Conservation (phyloP, 2,329 filamentous ascomycete species). For the Penicillium sumatraense region DNA sequence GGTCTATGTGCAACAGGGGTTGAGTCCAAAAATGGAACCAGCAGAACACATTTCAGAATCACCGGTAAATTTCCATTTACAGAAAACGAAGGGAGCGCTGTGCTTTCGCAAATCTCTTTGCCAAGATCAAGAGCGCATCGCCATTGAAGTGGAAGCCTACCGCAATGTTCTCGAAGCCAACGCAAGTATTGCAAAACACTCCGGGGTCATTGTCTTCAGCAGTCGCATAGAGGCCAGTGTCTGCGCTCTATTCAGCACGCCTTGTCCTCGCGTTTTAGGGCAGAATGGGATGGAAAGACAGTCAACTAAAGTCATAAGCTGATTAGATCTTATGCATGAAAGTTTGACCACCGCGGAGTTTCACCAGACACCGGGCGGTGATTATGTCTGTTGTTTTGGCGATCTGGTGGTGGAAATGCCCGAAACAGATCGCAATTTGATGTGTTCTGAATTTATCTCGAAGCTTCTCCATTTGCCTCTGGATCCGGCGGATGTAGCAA, state of each 20-base stretch:
- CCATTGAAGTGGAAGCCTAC: neutral
- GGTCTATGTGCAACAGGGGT: neutral
- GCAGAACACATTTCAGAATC: neutral
- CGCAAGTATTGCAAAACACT: neutral
- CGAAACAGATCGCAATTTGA: neutral
- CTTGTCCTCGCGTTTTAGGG: neutral
- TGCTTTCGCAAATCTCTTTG: neutral
- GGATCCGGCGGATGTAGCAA: neutral
- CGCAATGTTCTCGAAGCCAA: neutral
- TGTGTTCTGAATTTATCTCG: neutral
- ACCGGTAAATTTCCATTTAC: neutral
- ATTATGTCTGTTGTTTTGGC: neutral
- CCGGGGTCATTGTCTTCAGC: neutral
- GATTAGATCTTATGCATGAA: neutral
- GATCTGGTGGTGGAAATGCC: neutral
- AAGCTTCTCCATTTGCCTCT: neutral
- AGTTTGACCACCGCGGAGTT: neutral
- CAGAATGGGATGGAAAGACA: neutral
- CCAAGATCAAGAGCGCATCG: neutral
- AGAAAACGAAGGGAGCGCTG: neutral
- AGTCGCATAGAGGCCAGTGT: neutral
- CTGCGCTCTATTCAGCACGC: neutral
- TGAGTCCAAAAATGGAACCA: neutral
- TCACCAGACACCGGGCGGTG: neutral
- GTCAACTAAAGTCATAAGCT: neutral